Evolutionary conservation across 768 basidiomycete genomes (phyloP), one percentile per base, ranked within the genome.

Genomic region (Pisolithus sp.): DNA sequence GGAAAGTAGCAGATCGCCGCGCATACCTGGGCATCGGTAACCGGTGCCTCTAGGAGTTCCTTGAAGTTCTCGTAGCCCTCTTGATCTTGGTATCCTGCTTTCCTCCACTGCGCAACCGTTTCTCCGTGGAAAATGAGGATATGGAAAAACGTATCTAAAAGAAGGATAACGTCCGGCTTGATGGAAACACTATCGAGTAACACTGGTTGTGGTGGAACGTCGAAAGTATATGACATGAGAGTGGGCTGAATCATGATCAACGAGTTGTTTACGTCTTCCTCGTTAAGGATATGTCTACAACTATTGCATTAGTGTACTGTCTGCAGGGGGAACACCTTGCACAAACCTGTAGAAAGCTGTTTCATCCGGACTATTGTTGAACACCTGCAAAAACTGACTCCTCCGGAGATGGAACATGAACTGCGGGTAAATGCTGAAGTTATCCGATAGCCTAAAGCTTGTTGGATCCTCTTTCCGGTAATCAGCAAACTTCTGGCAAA

Each of bases 221-320:
- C 96, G 66, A 98, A 89, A 7, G 88, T 86, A 70, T 98, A 99
- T 2, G 93, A 94, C 94, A 98, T 98, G 47, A 99, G 81, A 7
- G 96, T 99, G 3, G 96, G 96, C 68, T 99, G 96, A 47, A 99
- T 99, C 96, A 98, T 98, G 70, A 98, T 96, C 52, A 99, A 73
- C 13, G 95, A 97, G 70, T 97, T 97, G 77, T 98, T 98, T 62
- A 97, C 95, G 63, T 99, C 96, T 70, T 94, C 93, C 65, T 94
- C 89, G 68, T 97, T 93, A 40, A 98, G 74, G 37, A 96, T 81
- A 69, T 97, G 96, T 57, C 94, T 95, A 49, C 20, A 30, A 49
- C 21, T 39, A n/a, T 41, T 20, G 20, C 28, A 9, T 60, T 28
- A 57, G 31, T 12, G 28, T 53, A 46, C 42, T 36, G 30, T 58